A percentile compares a stretch with the other conserved stretches of the same genome.
Conservation (phyloP, 495 filamentous ascomycete genomes). For the Penicillium mononematosum region DNA sequence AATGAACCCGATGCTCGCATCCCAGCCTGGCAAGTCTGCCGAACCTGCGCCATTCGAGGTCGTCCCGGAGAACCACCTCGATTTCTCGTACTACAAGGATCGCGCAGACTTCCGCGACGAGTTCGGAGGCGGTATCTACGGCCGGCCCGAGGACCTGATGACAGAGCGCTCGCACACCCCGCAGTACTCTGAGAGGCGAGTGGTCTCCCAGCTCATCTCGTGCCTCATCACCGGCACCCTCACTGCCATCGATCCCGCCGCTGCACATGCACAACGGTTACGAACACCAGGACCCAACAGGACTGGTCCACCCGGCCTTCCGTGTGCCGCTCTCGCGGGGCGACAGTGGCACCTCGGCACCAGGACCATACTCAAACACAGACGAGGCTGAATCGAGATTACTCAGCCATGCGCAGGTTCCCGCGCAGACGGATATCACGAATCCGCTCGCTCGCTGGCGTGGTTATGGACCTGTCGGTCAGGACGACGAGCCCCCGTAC, state of each 20-base stretch:
- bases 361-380: constrained; percentile 34
- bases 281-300: constrained; percentile 23
- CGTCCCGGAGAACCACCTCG: constrained; percentile 83
- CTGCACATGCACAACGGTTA: constrained; percentile 32
- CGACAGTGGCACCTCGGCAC: constrained; percentile 23
- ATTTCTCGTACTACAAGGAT: constrained; percentile 90
- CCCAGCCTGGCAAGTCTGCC: constrained; percentile 65
- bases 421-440: constrained; percentile 26
- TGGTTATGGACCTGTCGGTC: constrained; percentile 49
- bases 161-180: constrained; percentile 64
- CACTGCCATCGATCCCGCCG: constrained; percentile 30
- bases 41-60: constrained; percentile 70
- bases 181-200: constrained; percentile 47
- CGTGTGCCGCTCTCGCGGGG: constrained; percentile 33
- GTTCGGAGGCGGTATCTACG: constrained; percentile 77
- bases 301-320: constrained; percentile 40
- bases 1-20: constrained; percentile 77
- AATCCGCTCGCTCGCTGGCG: constrained; percentile 48
- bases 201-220: constrained; percentile 46
- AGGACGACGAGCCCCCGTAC: constrained; percentile 37
- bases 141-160: constrained; percentile 61
- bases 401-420: constrained; percentile 43
- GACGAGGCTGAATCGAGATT: constrained; percentile 50
- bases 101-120: constrained; percentile 85
- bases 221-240: constrained; percentile 48